phyloP scores from a whole-genome alignment of 257 asterid species.

The Solanum pinnatisectum region DNA sequence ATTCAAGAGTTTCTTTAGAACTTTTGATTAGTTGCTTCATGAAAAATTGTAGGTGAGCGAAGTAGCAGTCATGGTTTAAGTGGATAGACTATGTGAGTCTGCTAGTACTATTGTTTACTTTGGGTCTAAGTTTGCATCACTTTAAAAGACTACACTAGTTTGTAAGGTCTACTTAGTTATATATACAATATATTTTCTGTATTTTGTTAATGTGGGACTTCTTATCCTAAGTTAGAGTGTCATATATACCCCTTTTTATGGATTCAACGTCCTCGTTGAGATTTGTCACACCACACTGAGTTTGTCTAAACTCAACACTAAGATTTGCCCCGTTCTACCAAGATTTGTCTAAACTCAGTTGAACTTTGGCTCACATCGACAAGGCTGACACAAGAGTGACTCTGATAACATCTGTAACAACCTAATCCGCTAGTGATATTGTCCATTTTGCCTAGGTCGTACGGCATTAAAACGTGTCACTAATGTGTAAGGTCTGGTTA shows the following conservation, averaged over 20 bases:
- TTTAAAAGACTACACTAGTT: background rate
- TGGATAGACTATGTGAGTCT: background rate
- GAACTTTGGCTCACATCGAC: background rate
- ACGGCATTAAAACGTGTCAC: background rate
- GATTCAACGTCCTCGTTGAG: background rate
- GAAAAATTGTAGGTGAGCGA: background rate
- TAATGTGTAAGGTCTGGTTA: background rate
- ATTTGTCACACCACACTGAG: background rate
- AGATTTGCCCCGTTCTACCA: too few relatives aligned
- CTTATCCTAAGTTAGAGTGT: background rate
- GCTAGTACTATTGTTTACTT: background rate
- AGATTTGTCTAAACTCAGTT: background rate
- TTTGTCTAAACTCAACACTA: background rate
- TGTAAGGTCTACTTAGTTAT: background rate
- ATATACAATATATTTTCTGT: too few relatives aligned
- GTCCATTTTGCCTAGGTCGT: background rate
- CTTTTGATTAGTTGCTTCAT: background rate
- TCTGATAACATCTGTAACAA: background rate
- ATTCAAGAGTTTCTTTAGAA: background rate
- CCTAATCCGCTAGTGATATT: background rate
- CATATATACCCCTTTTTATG: background rate
- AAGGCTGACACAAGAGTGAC: too few relatives aligned
- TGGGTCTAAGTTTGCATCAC: background rate
- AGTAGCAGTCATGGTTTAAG: background rate
- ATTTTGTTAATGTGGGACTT: background rate